Evolutionary conservation across 1,284 basidiomycete genomes (phyloP), one percentile per base, ranked within the genome.

Genomic region (Cryptococcus sp.): DNA sequence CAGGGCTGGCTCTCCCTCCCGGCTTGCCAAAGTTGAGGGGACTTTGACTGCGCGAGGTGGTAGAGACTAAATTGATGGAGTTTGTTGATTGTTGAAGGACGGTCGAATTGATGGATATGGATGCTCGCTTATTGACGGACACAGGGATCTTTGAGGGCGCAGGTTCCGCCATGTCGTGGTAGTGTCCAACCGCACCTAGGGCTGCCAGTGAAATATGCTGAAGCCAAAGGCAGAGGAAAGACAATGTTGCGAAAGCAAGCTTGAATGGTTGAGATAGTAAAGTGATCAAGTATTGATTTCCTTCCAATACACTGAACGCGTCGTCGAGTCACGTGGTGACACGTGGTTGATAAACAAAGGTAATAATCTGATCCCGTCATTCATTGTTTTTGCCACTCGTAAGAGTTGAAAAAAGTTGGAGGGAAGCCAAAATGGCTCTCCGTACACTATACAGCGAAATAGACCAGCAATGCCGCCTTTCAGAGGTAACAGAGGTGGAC

Each of bases 131-230:
- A 50, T 52, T 68, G 55, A 58, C 63, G 16, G 61, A 52, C 19
- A 70, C 55, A 16, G 70, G 70, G 35, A 72, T 72, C 23, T 61
- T 63, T 4, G 68, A 70, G 7, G 67, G 30, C 13, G 30, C 30
- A 13, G 30, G 30, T 35, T 35, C 30, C 8, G 30, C 30, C 30
- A 35, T 35, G 13, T 35, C 30, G 30, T 8, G 13, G 30, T 35
- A 13, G 13, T 8, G 13, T 13, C 13, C 30, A 35, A 35, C 5
- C 5, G 2, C 30, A 13, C 30, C 30, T 13, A 35, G 3, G 2
- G 7, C 30, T 35, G 30, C 5, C 30, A 8, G 3, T 35, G 30
- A 10, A 8, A 4, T 5, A 13, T 4, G 30, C 30, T 35, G 30
- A 35, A 35, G 30, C 30, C 30, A 35, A 35, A 35, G 30, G 30